Evolutionary conservation across 2,329 filamentous ascomycete species (phyloP).

Genomic region (Lecanosticta acicola): DNA sequence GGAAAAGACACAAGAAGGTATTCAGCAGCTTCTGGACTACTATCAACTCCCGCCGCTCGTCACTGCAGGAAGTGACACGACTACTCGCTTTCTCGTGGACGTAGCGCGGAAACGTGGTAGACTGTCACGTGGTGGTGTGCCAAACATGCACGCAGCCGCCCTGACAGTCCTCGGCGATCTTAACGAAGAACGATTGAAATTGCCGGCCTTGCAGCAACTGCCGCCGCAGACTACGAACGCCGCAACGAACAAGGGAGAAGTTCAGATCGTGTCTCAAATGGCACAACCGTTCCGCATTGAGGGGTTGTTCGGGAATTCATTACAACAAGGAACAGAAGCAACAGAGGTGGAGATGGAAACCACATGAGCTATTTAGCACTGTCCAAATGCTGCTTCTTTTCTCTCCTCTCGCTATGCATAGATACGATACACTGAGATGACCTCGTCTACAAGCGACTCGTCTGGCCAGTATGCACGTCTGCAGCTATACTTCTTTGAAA

Average conservation of each 20-base stretch:
- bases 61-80: constrained; percentile 62
- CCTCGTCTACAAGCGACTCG: neutral
- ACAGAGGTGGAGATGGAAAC: constrained; percentile 18
- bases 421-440: constrained; percentile 4
- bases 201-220: constrained; percentile 33
- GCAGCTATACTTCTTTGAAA: neutral
- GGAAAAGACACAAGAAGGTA: constrained; percentile 64
- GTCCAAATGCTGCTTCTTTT: neutral
- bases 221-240: constrained; percentile 26
- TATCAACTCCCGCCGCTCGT: constrained; percentile 82
- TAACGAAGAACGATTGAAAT: constrained; percentile 77
- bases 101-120: constrained; percentile 89
- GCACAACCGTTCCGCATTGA: constrained; percentile 93
- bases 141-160: constrained; percentile 80
- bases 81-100: constrained; percentile 88
- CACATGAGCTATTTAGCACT: neutral
- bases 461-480: neutral
- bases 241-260: constrained; percentile 55
- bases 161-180: constrained; percentile 95
- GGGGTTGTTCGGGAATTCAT: constrained; percentile 73
- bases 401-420: constrained; percentile 7
- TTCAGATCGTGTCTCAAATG: constrained; percentile 88
- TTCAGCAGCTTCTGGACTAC: constrained; percentile 72
- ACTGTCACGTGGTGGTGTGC: constrained; percentile 80
- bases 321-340: constrained; percentile 25